Base-by-base conservation (phyloP, 1,139 yeast genomes). In the Debaryomycetaceae sp. region DNA sequence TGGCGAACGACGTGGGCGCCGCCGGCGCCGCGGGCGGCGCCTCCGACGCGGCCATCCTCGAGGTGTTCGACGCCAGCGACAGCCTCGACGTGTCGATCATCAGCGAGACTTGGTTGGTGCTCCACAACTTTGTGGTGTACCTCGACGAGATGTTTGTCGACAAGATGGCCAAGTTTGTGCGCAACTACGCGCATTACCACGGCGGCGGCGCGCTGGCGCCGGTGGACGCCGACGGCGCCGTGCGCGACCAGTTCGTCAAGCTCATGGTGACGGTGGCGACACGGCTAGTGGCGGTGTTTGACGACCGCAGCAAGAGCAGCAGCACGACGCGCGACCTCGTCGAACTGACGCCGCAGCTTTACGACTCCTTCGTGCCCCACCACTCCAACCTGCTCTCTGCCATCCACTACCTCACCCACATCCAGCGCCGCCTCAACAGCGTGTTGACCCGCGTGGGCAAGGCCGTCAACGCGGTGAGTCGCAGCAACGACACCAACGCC, bases 71-170 rank as follows among this genome's bases (percentile, higher is more conserved):
- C 25, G 56, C 55, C 40, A 54, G 58, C 41, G 73, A 66, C 29
- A 62, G 61, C 33, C 48, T 67, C 33, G 74, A 67, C 40, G 50
- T 65, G 29, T 61, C 71, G 14, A 53, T 65, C 21, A 55, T 66
- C 26, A 67, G 62, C 43, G 74, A 67, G 43, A 56, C 72, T 1
- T 67, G 74, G 74, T 49, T 66, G 31, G 61, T 66, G 2, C 51
- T 67, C 28, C 44, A 49, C 23, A 67, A 65, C 38, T 65, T 61
- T 40, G 47, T 66, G 14, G 47, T 48, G 16, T 66, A 61, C 37
- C 43, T 65, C 21, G 55, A 61, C 24, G 67, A 53, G 5, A 40
- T 56, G 15, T 60, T 63, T 37, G 37, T 53, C 25, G 49, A 46
- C 23, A 56, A 55, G 28, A 42, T 65, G 27, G 41, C 48, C 16